Percentiles rank a stretch among this genome's conserved stretches.
Conservation (phyloP, 306 rosid genomes). For the Adenanthera pavonina region DNA sequence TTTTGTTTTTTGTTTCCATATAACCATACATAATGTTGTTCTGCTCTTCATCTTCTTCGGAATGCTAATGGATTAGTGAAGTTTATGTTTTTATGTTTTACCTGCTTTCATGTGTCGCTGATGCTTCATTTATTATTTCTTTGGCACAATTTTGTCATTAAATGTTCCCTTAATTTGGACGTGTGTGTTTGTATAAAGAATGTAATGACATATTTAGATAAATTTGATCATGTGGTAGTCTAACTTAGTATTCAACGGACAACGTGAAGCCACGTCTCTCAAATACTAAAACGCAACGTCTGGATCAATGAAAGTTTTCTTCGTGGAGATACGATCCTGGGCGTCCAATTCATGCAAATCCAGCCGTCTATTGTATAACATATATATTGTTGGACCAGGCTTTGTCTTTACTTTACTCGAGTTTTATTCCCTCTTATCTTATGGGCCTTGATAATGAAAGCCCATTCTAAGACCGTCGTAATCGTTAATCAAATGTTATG, state of each 20-base stretch:
- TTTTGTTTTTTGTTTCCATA: not conserved
- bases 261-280: no score
- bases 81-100: not conserved
- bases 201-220: no score
- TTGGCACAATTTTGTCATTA: not conserved
- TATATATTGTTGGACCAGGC: not conserved
- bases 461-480: not conserved
- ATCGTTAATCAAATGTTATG: no score
- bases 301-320: not conserved
- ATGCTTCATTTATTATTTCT: not conserved
- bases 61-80: constrained; percentile 4
- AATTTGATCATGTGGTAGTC: no score
- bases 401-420: not conserved
- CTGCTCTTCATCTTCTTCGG: not conserved
- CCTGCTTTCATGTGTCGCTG: not conserved
- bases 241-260: no score
- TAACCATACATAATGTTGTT: constrained; percentile 11
- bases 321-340: no score
- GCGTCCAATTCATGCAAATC: not conserved
- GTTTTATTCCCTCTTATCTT: not conserved
- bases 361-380: not conserved
- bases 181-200: no score
- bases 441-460: not conserved
- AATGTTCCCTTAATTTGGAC: not conserved
- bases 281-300: not conserved